A percentile compares a stretch with the other conserved stretches of the same genome.
Conservation (phyloP, 352 stramenopile species). For the Phytophthora quininea region DNA sequence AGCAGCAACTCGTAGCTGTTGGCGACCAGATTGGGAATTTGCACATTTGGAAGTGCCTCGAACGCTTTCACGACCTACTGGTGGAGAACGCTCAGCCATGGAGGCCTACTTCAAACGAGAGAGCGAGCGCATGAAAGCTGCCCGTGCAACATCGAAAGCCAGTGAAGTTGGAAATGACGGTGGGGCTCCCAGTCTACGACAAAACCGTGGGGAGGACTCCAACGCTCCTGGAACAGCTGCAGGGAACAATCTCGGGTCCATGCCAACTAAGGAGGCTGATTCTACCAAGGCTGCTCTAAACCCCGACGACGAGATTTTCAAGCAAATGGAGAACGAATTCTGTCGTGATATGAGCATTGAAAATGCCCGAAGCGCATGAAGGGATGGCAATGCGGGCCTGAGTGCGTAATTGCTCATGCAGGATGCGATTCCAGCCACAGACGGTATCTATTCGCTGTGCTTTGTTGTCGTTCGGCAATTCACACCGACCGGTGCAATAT, state of each 20-base stretch:
- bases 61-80: slow-evolving; percentile 83
- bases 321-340: slow-evolving; percentile 82
- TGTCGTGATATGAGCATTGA: slow-evolving; percentile 72
- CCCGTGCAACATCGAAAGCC: slow-evolving; percentile 31
- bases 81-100: slow-evolving; percentile 84
- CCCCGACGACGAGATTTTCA: slow-evolving; percentile 74
- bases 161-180: slow-evolving; percentile 9
- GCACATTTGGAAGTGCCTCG: slow-evolving; percentile 92
- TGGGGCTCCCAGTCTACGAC: slow-evolving; percentile 24
- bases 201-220: slow-evolving; percentile 29
- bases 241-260: background rate
- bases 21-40: slow-evolving; percentile 93
- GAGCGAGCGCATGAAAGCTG: slow-evolving; percentile 65
- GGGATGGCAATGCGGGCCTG: background rate
- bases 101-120: slow-evolving; percentile 91
- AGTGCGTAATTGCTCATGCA: no score
- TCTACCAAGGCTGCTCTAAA: slow-evolving; percentile 3
- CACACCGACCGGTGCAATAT: no score
- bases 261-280: slow-evolving; percentile 24
- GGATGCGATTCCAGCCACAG: no score
- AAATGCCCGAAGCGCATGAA: slow-evolving; percentile 27
- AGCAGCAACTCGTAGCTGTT: slow-evolving; percentile 91
- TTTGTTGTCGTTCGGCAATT: no score
- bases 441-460: no score
- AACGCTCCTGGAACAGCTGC: slow-evolving; percentile 1